Evolutionary conservation across 805 yeast species (phyloP), one percentile per base, ranked within the genome.

Genomic region (Ogataea haglerorum): DNA sequence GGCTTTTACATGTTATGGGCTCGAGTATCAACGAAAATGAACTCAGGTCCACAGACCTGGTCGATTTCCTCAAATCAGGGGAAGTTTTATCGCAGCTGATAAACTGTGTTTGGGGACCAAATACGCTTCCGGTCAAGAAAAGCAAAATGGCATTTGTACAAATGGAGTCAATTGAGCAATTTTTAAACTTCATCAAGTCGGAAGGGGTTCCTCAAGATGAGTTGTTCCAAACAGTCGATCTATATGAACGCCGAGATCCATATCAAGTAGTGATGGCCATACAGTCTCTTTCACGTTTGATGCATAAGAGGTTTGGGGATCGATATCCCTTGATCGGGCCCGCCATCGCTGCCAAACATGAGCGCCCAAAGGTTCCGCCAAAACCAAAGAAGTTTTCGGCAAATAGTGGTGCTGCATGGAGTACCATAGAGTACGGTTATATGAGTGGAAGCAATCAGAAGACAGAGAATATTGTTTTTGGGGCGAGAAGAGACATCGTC

Each of bases 81-180:
- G 65, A 68, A 0, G 60, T 70, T 0, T 58, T 80, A n/a, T 76
- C 83, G 47, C 60, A 62, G 45, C 48, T 80, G 19, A 63, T 67
- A 6, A 72, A 71, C 41, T 57, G 58, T 1, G 67, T 76, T 13
- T 60, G 57, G 56, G 67, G 69, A 5, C 61, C 67, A 1, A 40
- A 47, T 9, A 60, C 66, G 2, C 57, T 68, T 3, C 75, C 70
- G 46, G 80, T 61, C 57, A 85, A 82, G 56, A 69, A 69, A 36
- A 76, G 87, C 9, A 68, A 69, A 37, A 79, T 85, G 82, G 91
- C 95, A 2, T 87, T 86, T 58, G 75, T 80, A 12, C 77, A 81
- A 62, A 87, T 87, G 96, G 95, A 87, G 55, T 86, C 86, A 54
- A 85, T 87, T 24, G 78, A 87, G 36, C 76, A 76, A 48, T 87